Base-by-base conservation (phyloP, 2,329 filamentous ascomycete species). In the Bertia moriformis region DNA sequence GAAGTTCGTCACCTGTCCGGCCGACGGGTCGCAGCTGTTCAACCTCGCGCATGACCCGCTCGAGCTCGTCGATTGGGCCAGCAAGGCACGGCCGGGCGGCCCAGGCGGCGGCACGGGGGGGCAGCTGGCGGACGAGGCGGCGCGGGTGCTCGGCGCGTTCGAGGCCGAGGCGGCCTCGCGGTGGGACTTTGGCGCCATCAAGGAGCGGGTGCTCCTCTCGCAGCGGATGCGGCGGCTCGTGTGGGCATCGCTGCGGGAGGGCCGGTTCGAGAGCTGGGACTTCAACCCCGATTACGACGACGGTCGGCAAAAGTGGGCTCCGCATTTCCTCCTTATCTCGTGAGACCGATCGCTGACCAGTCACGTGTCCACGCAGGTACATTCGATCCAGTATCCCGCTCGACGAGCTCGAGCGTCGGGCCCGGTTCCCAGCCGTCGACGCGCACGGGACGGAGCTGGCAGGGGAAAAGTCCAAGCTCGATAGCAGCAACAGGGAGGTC, bases 1-100 rank as follows among this genome's bases (percentile, higher is more conserved):
- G 85, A 95, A 95, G 66, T 94, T 87, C 57, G 77, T 91, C 46
- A 86, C 74, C 45, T 94, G 86, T 51, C 78, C 87, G 4, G 79
- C 78, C 17, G 88, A 95, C 53, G 78, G 81, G 20, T 78, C 83
- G 19, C 85, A 91, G 62, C 71, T 95, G 12, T 95, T 77, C 66
- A 83, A 95, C 58, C 66, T 94, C 4, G 65, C 67, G 36, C 58
- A 65, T 14, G 88, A 95, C 51, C 85, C 86, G 0, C 61, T 76
- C 24, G 86, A 93, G 61, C 59, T 85, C 14, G 62, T 69, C 46
- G 88, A 93, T 57, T 63, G 93, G 39, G 74, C 63, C 14, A 61
- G 62, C 39, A 56, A 17, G 19, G 30, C 62, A 38, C 50, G 61
- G 40, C 40, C 42, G 22, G 63, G 65, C 44, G 57, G 56, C 43